phyloP scores from a whole-genome alignment of 495 filamentous ascomycete genomes.

The Pyrenopolyporus hunteri region DNA sequence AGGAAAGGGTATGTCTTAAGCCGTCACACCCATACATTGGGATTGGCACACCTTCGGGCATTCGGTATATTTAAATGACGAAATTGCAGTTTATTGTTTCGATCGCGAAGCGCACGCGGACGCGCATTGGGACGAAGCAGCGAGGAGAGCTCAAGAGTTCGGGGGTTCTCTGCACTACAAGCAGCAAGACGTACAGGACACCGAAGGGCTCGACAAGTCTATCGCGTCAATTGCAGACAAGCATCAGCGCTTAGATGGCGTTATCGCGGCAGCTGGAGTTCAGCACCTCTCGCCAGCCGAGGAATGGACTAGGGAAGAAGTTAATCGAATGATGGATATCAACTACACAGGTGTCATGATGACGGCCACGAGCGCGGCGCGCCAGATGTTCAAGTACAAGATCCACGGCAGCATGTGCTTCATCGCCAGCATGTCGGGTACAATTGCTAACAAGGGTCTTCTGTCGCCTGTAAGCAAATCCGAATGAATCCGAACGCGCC shows the following conservation, averaged over 20 bases:
- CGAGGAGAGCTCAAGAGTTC: conserved; percentile 55
- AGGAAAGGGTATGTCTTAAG: conserved; percentile 58
- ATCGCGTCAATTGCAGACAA: conserved; percentile 61
- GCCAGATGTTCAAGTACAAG: conserved; percentile 77
- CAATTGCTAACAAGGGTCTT: conserved; percentile 73
- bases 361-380: conserved; percentile 71
- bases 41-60: neutral
- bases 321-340: conserved; percentile 72
- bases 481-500: neutral
- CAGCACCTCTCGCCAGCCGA: conserved; percentile 73
- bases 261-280: conserved; percentile 78
- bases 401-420: conserved; percentile 74
- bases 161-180: conserved; percentile 66
- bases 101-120: conserved; percentile 60
- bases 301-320: conserved; percentile 70
- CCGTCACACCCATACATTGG: neutral
- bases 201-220: conserved; percentile 56
- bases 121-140: conserved; percentile 56
- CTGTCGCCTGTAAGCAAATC: conserved; percentile 53
- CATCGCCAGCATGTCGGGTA: conserved; percentile 77
- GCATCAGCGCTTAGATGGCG: conserved; percentile 67
- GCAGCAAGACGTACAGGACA: conserved; percentile 68
- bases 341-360: conserved; percentile 82
- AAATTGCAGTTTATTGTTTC: conserved; percentile 63
- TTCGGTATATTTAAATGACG: conserved; percentile 3